Evolutionary conservation across 768 basidiomycete species (phyloP).

Genomic region (Lanmaoa rubissima): DNA sequence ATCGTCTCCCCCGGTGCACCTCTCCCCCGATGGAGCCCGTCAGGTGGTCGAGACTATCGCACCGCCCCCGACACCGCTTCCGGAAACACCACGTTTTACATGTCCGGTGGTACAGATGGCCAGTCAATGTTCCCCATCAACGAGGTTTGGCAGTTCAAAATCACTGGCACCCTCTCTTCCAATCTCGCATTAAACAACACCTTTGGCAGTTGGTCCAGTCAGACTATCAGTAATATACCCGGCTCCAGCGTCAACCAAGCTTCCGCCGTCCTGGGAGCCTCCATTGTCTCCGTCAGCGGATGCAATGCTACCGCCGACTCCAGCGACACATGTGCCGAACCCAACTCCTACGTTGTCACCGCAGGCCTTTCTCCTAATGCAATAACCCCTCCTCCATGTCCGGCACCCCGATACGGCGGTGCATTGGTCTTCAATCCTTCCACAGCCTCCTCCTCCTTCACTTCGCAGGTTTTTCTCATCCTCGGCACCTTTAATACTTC

Average conservation of each 20-base stretch:
- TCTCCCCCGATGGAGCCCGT: slow-evolving; percentile 64
- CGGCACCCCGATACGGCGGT: slow-evolving; percentile 63
- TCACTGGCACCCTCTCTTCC: slow-evolving; percentile 70
- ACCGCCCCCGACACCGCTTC: slow-evolving; percentile 26
- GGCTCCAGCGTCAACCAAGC: slow-evolving; percentile 44
- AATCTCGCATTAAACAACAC: slow-evolving; percentile 51
- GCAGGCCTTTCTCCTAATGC: slow-evolving; percentile 26
- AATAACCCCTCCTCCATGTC: slow-evolving; percentile 49
- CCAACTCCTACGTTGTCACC: slow-evolving; percentile 55
- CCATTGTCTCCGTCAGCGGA: slow-evolving; percentile 59
- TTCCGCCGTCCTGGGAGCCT: slow-evolving; percentile 53
- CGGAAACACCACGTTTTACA: slow-evolving; percentile 69
- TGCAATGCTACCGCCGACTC: slow-evolving; percentile 46
- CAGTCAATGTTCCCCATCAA: slow-evolving; percentile 46
- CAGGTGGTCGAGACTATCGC: slow-evolving; percentile 72
- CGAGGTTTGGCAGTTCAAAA: slow-evolving; percentile 67
- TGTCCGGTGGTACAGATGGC: slow-evolving; percentile 68
- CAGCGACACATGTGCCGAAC: slow-evolving; percentile 53
- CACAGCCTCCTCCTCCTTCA: slow-evolving; percentile 48
- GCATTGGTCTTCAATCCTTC: slow-evolving; percentile 55
- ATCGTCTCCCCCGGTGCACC: slow-evolving; percentile 51
- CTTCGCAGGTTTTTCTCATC: slow-evolving; percentile 64
- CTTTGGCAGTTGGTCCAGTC: slow-evolving; percentile 58
- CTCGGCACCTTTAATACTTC: slow-evolving; percentile 65
- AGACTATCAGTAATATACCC: slow-evolving; percentile 38